A percentile compares a stretch with the other conserved stretches of the same genome.
These are phyloP conservation scores for Citrus reticulata DNA, from an alignment of 345 rosid genomes.

Conservation along the genomic window DNA sequence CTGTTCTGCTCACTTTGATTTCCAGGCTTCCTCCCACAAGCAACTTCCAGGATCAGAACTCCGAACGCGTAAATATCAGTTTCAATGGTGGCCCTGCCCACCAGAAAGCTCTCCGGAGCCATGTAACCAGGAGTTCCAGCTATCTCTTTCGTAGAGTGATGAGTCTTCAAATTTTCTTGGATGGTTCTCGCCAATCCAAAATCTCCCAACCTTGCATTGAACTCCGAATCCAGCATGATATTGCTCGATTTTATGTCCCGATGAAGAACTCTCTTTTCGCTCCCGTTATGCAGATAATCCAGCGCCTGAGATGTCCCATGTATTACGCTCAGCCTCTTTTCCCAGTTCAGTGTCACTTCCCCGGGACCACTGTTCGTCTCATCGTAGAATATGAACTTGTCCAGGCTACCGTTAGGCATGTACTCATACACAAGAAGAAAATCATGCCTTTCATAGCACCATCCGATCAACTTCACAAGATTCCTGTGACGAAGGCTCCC, in stretches of 20 bases:
- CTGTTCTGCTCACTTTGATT: constrained; percentile 4
- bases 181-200: constrained; percentile 79
- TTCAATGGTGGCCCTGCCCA: constrained; percentile 56
- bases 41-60: constrained; percentile 54
- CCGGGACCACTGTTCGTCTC: constrained; percentile 7
- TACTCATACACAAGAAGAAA: constrained; percentile 68
- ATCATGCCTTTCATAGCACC: constrained; percentile 62
- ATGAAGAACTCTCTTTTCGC: constrained; percentile 50
- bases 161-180: constrained; percentile 46
- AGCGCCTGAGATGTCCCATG: constrained; percentile 62
- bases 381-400: constrained; percentile 38
- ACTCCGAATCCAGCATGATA: constrained; percentile 65
- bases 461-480: constrained; percentile 70
- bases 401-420: constrained; percentile 56
- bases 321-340: constrained; percentile 41
- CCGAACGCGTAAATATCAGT: constrained; percentile 75
- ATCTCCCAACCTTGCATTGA: constrained; percentile 57
- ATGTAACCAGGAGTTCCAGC: constrained; percentile 83
- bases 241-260: constrained; percentile 72
- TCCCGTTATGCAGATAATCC: constrained; percentile 71
- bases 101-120: constrained; percentile 73
- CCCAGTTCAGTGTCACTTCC: constrained; percentile 41
- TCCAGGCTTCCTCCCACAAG: constrained; percentile 55
- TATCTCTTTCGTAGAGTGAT: constrained; percentile 57
- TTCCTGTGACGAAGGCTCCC: constrained; percentile 62